Evolutionary conservation across 2,329 filamentous ascomycete species (phyloP).

Genomic region (Aspergillus quadricinctus): DNA sequence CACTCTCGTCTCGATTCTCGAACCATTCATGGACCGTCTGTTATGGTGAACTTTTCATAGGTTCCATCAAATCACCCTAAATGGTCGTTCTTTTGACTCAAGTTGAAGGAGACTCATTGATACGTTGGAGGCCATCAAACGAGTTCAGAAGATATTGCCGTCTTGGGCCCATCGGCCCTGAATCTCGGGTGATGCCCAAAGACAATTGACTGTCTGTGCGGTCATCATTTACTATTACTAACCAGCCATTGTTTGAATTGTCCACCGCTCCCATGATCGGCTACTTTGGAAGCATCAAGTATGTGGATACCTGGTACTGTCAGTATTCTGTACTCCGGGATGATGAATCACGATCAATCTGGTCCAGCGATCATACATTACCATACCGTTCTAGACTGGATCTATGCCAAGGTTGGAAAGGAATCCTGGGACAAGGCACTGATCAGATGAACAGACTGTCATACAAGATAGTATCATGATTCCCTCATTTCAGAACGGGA

Average conservation of each 20-base stretch:
- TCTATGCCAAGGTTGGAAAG: background rate
- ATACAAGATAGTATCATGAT: slow-evolving; percentile 13
- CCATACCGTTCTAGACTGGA: background rate
- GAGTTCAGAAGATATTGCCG: background rate
- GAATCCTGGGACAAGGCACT: slow-evolving; percentile 2
- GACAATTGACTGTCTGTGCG: background rate
- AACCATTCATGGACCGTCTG: background rate
- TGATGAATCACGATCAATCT: background rate
- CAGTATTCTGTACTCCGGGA: no score
- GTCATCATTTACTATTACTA: background rate
- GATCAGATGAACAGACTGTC: slow-evolving; percentile 17
- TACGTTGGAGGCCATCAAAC: background rate
- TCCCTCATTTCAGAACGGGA: slow-evolving; percentile 7
- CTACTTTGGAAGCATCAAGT: background rate
- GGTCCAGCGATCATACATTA: background rate
- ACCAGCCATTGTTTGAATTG: background rate
- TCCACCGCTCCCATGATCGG: background rate
- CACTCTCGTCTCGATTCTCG: background rate
- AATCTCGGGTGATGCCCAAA: background rate
- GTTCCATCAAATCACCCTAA: background rate
- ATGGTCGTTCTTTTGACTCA: background rate
- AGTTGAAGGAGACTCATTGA: background rate
- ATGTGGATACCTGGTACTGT: background rate
- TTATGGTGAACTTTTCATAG: background rate
- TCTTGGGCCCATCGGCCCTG: background rate